phyloP scores from a whole-genome alignment of 306 rosid genomes.

The Elaeagnus macrophylla region DNA sequence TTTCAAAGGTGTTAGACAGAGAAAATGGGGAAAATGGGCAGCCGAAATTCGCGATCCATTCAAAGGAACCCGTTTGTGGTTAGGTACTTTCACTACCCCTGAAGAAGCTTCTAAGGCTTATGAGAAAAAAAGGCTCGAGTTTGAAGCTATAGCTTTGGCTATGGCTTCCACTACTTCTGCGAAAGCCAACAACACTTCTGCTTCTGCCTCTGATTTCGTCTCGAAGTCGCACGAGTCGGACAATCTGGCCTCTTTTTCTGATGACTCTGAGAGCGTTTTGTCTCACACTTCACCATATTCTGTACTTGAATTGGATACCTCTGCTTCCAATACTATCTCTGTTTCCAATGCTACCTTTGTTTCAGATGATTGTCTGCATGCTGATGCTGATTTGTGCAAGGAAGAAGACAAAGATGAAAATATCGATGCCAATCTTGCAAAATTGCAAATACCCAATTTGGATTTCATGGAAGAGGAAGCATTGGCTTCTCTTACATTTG shows the following conservation, averaged over 20 bases:
- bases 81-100: slow-evolving; percentile 67
- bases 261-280: slow-evolving; percentile 27
- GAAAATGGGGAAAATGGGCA: slow-evolving; percentile 90
- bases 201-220: slow-evolving; percentile 10
- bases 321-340: slow-evolving; percentile 1
- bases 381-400: slow-evolving; percentile 10
- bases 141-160: slow-evolving; percentile 24
- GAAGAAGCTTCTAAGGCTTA: slow-evolving; percentile 71
- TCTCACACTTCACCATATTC: slow-evolving; percentile 52
- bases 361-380: slow-evolving; percentile 19
- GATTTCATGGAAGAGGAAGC: slow-evolving; percentile 18
- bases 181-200: slow-evolving; percentile 6
- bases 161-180: slow-evolving; percentile 11
- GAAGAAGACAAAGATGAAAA: slow-evolving; percentile 7
- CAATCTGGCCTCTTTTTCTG: slow-evolving; percentile 20
- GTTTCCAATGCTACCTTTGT: slow-evolving; percentile 12
- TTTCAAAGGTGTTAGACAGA: slow-evolving; percentile 64
- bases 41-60: slow-evolving; percentile 91
- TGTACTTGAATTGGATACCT: slow-evolving; percentile 47
- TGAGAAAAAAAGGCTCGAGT: slow-evolving; percentile 41
- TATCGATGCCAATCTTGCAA: slow-evolving; percentile 21
- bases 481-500: slow-evolving; percentile 16
- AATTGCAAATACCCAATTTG: slow-evolving; percentile 36
- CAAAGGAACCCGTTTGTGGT: slow-evolving; percentile 43
- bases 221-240: slow-evolving; percentile 6